Evolutionary conservation across 768 basidiomycete genomes (phyloP), one percentile per base, ranked within the genome.

Genomic region (Xerocomus spinulosus): DNA sequence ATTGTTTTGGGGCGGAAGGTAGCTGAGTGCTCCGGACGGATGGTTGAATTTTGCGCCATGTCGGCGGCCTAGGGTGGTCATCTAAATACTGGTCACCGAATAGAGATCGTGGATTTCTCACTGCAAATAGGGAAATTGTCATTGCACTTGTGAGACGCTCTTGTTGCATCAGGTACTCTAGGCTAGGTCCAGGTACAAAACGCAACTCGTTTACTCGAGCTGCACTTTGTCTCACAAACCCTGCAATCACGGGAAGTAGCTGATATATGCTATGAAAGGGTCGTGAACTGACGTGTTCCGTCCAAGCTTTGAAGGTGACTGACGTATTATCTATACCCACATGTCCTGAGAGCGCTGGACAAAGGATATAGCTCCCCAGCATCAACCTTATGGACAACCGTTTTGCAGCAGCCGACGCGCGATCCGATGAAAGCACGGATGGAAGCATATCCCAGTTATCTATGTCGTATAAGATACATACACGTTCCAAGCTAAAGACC

Each of bases 401-500:
- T 55, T 73, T 75, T 5, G 82, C 74, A 17, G 83, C 82, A 23
- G 79, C 76, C 17, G 87, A 88, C 18, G 72, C 66, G 20, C 70
- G 53, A 15, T 70, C 64, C 2, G 81, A 83, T 10, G 70, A 65
- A 14, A 85, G 63, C 8, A 76, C 60, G 13, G 57, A 59, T 9
- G 72, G 58, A 23, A 85, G 56, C 35, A 64, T 68, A n/a, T 64
- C 48, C 83, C 80, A 89, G 7, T 61, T 70, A 38, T 78, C 86
- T 85, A 26, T 26, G 2, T 47, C 26, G 33, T 17, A 39, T 65
- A 30, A 66, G 54, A 42, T 30, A 9, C 43, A 36, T 17, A 4
- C 21, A 40, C 18, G 14, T 37, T 30, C 25, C 21, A 8, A 26
- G 26, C 24, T 42, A 9, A 10, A 13, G 35, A 46, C 56, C 51